Conservation (phyloP, 2,329 filamentous ascomycete species). For the Pestalotiopsis sp. region DNA sequence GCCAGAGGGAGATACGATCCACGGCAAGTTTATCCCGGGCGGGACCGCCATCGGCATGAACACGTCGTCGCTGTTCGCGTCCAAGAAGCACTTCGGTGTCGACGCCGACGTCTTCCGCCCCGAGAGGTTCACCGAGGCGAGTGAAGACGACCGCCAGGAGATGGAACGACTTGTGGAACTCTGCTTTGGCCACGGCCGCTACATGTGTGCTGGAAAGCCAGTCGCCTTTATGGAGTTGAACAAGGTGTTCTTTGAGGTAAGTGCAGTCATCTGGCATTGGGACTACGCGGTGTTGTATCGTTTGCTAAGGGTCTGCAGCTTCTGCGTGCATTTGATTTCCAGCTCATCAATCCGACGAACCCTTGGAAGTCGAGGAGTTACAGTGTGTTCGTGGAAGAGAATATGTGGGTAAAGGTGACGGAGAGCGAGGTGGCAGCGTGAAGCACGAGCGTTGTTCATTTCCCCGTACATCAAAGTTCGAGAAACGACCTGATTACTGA, state of each 20-base stretch:
- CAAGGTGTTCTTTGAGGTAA: slow-evolving; percentile 45
- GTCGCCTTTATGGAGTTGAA: slow-evolving; percentile 45
- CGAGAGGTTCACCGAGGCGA: slow-evolving; percentile 44
- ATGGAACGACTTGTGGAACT: slow-evolving; percentile 39
- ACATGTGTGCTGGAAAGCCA: slow-evolving; percentile 42
- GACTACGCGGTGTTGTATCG: background rate
- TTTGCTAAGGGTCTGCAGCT: slow-evolving; percentile 10
- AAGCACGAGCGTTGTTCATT: background rate
- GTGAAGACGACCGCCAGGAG: slow-evolving; percentile 28
- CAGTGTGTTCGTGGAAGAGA: slow-evolving; percentile 23
- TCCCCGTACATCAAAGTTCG: too few species aligned
- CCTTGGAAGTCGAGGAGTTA: slow-evolving; percentile 21
- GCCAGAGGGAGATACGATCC: slow-evolving; percentile 29
- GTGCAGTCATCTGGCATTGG: slow-evolving; percentile 5
- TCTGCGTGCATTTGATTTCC: slow-evolving; percentile 31
- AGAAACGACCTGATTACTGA: too few species aligned
- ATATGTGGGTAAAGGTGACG: slow-evolving; percentile 29
- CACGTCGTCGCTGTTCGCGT: slow-evolving; percentile 34
- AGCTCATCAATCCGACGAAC: slow-evolving; percentile 26
- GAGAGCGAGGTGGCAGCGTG: slow-evolving; percentile 10
- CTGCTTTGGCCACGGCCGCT: slow-evolving; percentile 41
- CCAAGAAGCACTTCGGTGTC: slow-evolving; percentile 32
- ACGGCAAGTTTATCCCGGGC: slow-evolving; percentile 36
- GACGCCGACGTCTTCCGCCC: slow-evolving; percentile 44
- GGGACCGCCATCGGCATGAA: slow-evolving; percentile 39